These are phyloP conservation scores for Lentinula novae-zelandiae DNA, from an alignment of 1,284 basidiomycete species.

Conservation along the genomic window DNA sequence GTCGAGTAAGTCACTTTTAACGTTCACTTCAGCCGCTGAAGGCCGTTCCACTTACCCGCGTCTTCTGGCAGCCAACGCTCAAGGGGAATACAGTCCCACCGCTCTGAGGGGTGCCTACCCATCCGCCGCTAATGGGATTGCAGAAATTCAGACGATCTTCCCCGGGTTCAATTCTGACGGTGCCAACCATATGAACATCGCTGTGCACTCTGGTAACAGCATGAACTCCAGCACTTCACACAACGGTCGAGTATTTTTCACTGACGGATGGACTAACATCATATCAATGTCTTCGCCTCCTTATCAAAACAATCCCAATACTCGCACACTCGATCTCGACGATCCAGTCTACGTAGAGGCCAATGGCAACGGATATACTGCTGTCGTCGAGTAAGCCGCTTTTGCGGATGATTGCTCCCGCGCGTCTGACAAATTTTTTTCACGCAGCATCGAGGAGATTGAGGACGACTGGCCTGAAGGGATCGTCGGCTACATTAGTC, in stretches of 20 bases:
- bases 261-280: slow-evolving; percentile 34
- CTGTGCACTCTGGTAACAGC: slow-evolving; percentile 22
- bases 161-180: slow-evolving; percentile 37
- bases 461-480: slow-evolving; percentile 14
- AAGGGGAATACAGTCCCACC: slow-evolving; percentile 30
- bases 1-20: slow-evolving; percentile 25
- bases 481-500: slow-evolving; percentile 15
- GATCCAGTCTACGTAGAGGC: slow-evolving; percentile 28
- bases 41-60: neutral
- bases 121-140: slow-evolving; percentile 48
- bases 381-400: slow-evolving; percentile 24
- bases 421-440: neutral
- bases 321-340: slow-evolving; percentile 27
- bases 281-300: slow-evolving; percentile 21
- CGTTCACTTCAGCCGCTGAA: neutral
- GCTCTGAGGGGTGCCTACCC: slow-evolving; percentile 49
- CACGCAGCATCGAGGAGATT: slow-evolving; percentile 7
- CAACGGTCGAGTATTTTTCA: slow-evolving; percentile 36
- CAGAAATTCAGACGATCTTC: slow-evolving; percentile 51
- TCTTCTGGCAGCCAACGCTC: slow-evolving; percentile 29
- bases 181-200: slow-evolving; percentile 31
- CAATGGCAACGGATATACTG: slow-evolving; percentile 26
- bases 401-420: slow-evolving; percentile 14
- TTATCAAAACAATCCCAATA: slow-evolving; percentile 27
- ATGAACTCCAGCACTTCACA: slow-evolving; percentile 19